A percentile compares a stretch with the other conserved stretches of the same genome.
Conservation (phyloP, 2,329 filamentous ascomycete species). For the Malbranchea cinnamomea region DNA sequence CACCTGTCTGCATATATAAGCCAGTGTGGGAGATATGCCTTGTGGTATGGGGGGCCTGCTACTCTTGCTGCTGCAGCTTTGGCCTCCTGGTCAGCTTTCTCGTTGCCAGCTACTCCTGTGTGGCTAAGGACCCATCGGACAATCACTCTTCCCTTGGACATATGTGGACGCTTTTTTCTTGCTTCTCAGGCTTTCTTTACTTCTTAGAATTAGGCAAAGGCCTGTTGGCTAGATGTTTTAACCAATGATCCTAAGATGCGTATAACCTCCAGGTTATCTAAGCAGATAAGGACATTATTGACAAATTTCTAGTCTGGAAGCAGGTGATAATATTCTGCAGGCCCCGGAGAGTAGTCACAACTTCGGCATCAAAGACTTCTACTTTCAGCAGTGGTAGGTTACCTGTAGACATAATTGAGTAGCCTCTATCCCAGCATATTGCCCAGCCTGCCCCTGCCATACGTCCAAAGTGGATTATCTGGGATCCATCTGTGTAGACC, state of each 20-base stretch:
- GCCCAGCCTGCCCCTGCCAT: conserved; percentile 1
- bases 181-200: neutral
- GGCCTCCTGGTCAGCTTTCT: conserved; percentile 1
- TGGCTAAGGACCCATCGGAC: conserved; percentile 1
- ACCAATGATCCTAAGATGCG: neutral
- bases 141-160: neutral
- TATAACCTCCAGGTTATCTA: conserved; percentile 3
- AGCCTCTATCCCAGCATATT: neutral
- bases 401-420: too few species aligned
- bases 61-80: conserved; percentile 1
- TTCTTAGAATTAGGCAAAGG: neutral
- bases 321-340: neutral
- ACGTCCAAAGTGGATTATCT: neutral
- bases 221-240: conserved; percentile 1
- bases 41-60: neutral
- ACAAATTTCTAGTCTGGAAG: neutral
- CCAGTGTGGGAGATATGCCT: neutral
- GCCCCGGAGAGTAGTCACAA: neutral
- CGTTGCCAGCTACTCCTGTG: conserved; percentile 1
- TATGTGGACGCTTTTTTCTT: neutral
- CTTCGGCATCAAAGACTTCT: conserved; percentile 3
- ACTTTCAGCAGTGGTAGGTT: neutral
- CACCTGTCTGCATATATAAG: too few species aligned
- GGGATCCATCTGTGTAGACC: conserved; percentile 2
- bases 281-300: neutral